These are phyloP conservation scores for Wolfiporia cocos DNA, from an alignment of 1,284 basidiomycete genomes.

Conservation along the genomic window DNA sequence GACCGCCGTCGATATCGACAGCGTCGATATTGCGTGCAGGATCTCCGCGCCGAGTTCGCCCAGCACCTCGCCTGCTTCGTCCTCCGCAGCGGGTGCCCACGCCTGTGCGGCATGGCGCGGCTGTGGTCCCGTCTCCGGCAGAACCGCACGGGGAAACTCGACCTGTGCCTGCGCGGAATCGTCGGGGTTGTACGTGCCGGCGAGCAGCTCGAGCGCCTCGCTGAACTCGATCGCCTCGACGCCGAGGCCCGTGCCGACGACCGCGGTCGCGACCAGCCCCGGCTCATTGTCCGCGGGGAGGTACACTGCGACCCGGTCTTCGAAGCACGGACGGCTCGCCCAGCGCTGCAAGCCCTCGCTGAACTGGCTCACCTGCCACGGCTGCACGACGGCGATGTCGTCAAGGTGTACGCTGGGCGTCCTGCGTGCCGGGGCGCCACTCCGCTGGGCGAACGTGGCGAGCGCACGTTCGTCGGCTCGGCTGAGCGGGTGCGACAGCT, in stretches of 20 bases:
- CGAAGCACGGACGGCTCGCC: conserved; percentile 68
- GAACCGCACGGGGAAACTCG: conserved; percentile 10
- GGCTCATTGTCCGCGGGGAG: conserved; percentile 28
- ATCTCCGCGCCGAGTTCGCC: no score
- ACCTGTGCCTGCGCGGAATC: conserved; percentile 5
- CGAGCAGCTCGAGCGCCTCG: conserved; percentile 54
- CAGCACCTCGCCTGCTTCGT: no score
- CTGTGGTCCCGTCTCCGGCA: background rate
- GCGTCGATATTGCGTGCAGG: no score
- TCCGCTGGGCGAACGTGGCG: conserved; percentile 37
- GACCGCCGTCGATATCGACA: no score
- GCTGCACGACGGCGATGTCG: conserved; percentile 34
- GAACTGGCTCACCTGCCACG: conserved; percentile 32
- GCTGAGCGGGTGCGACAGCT: conserved; percentile 34
- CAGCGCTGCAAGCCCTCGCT: conserved; percentile 60
- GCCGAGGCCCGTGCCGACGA: conserved; percentile 40
- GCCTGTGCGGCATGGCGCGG: background rate
- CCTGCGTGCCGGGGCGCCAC: conserved; percentile 22
- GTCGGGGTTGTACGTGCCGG: conserved; percentile 29
- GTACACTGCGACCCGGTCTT: conserved; percentile 59
- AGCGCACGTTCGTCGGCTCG: conserved; percentile 43
- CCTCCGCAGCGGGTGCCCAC: background rate
- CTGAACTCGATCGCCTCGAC: conserved; percentile 73
- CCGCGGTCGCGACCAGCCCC: background rate
- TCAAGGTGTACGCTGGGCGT: conserved; percentile 29